Conservation (phyloP, 2,329 filamentous ascomycete species). For the Arthrobotrys conoides region DNA sequence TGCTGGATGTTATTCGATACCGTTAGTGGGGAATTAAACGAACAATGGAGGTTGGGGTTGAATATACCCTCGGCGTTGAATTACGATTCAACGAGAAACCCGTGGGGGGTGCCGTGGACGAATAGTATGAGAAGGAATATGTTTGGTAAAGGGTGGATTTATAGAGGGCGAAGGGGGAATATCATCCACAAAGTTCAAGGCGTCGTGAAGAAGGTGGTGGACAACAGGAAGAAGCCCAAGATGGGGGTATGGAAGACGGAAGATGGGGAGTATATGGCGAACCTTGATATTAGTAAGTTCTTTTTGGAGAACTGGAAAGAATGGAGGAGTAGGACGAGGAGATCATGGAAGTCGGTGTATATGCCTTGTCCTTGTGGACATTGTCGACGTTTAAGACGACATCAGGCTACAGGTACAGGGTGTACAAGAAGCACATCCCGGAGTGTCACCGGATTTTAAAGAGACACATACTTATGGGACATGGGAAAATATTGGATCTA, state of each 20-base stretch:
- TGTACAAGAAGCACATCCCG: too few relatives aligned
- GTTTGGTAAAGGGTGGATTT: neutral
- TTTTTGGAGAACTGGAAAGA: neutral
- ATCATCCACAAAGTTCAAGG: neutral
- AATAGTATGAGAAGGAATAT: constrained; percentile 2
- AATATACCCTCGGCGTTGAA: constrained; percentile 31
- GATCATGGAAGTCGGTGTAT: neutral
- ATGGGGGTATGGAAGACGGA: neutral
- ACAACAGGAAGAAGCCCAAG: neutral
- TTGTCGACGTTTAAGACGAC: neutral
- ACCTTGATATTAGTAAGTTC: neutral
- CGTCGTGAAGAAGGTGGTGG: neutral
- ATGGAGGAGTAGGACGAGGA: neutral
- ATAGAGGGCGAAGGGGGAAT: neutral
- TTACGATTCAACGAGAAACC: constrained; percentile 26
- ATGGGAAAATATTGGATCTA: neutral
- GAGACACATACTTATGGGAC: neutral
- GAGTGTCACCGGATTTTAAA: too few relatives aligned
- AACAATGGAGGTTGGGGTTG: constrained; percentile 18
- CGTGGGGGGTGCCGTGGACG: constrained; percentile 4
- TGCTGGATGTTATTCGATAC: constrained; percentile 35
- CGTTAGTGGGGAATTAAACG: neutral
- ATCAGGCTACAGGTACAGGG: neutral
- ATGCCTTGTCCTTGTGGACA: neutral
- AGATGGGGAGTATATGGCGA: neutral